Percentiles rank a stretch among this genome's conserved stretches.
phyloP scores from a whole-genome alignment of 352 stramenopile genomes.

The Bremia lactucae region DNA sequence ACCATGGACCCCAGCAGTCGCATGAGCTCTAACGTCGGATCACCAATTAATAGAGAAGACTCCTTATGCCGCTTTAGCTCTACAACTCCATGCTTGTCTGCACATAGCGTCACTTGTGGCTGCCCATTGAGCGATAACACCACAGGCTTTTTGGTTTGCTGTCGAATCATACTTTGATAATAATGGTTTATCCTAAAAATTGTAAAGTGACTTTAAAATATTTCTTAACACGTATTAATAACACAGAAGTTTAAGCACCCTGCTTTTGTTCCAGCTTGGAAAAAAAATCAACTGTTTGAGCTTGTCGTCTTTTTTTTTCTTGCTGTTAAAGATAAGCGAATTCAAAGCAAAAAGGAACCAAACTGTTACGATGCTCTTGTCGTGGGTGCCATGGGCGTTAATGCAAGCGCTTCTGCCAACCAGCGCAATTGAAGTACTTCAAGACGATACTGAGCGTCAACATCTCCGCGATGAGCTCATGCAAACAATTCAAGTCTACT shows the following conservation, averaged over 20 bases:
- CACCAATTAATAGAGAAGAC: slow-evolving; percentile 17
- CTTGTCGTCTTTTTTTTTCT: too few species aligned
- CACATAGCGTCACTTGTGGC: slow-evolving; percentile 31
- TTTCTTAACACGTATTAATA: too few species aligned
- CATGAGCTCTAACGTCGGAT: slow-evolving; percentile 46
- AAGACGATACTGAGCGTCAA: slow-evolving; percentile 39
- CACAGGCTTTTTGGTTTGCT: slow-evolving; percentile 19
- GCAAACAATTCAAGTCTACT: slow-evolving; percentile 14
- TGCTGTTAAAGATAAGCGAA: too few species aligned
- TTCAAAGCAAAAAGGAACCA: slow-evolving; percentile 1
- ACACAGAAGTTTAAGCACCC: too few species aligned
- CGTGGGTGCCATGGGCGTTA: slow-evolving; percentile 41
- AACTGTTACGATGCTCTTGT: slow-evolving; percentile 6
- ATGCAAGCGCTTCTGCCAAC: slow-evolving; percentile 40
- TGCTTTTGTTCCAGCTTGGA: too few species aligned
- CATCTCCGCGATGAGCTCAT: slow-evolving; percentile 34
- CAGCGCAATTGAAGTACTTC: slow-evolving; percentile 27
- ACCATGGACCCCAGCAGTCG: slow-evolving; percentile 39
- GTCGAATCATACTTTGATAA: not conserved
- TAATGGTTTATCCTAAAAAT: too few species aligned
- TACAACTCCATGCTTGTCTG: not conserved
- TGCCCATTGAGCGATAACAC: slow-evolving; percentile 57
- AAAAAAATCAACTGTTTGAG: too few species aligned
- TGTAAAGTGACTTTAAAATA: too few species aligned
- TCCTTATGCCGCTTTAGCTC: slow-evolving; percentile 16